Evolutionary conservation across 2,329 filamentous ascomycete genomes (phyloP).

Genomic region (Diplodia seriata): DNA sequence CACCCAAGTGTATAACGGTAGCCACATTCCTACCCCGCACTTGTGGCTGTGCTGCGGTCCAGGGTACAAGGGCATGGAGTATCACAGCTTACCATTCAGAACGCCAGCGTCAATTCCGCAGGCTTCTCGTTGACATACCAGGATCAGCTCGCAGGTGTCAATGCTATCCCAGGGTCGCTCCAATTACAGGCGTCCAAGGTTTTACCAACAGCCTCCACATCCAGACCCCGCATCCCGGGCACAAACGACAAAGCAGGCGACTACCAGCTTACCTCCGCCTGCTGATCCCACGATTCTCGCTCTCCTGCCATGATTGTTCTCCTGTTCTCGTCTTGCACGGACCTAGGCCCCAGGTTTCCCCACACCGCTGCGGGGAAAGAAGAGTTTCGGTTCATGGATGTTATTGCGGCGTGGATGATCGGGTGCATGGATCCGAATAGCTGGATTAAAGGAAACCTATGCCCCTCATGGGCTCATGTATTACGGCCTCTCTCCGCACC

Average conservation of each 20-base stretch:
- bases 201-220: not conserved
- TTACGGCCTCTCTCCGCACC: not conserved
- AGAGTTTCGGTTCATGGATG: not conserved
- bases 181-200: not conserved
- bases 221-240: not conserved
- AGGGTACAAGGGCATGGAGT: not conserved
- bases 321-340: not conserved
- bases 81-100: not conserved
- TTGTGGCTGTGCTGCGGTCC: not conserved
- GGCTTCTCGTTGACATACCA: not conserved
- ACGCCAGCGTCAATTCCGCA: no score
- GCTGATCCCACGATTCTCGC: not conserved
- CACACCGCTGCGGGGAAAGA: not conserved
- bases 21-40: not conserved
- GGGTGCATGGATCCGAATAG: not conserved
- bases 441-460: not conserved
- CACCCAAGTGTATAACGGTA: not conserved
- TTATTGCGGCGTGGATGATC: not conserved
- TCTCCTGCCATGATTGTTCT: not conserved
- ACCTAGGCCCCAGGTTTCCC: not conserved
- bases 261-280: not conserved
- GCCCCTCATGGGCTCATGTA: not conserved
- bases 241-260: not conserved
- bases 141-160: not conserved
- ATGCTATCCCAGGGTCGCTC: not conserved